Base-by-base conservation (phyloP, 106 monocot species). In the Chionographis japonica region DNA sequence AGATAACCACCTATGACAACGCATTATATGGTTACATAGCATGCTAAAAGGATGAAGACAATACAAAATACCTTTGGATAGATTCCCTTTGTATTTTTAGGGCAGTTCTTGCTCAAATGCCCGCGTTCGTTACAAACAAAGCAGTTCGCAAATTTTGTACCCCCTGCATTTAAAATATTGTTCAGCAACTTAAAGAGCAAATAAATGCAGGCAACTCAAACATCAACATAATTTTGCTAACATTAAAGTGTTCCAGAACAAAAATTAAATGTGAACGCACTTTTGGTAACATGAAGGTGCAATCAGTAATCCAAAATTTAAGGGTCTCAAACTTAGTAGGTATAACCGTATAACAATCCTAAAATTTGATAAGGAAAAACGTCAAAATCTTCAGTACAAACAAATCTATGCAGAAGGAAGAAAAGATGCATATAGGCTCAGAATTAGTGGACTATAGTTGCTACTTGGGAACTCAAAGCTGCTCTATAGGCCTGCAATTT, bases 31-130 rank as follows among this genome's bases (percentile, higher is more conserved):
- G 7, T 55, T 1, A 8, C 8, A 59, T 11, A 59, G 49, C 17
- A 60, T 4, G 37, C 8, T 2, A 39, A 35, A 15, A 61, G 9
- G 38, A 53, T 40, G 50, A 3, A 54, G 17, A 56, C 39, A 63
- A 55, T 49, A 4, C 63, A 42, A 54, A 50, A 36, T 88, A 95
- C 98, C 93, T 93, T 99, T 55, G 93, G 98, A 81, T 93, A 99
- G 51, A 93, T 85, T 65, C 98, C 98, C 72, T 90, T 87, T 58
- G 74, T 75, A 70, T 88, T 99, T 63, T 87, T 85, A 12, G 98
- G 93, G 60, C 98, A 99, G 69, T 90, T 75, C 72, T 88, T 99
- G 79, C 98, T 99, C 70, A 90, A 62, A 65, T 99, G 98, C 2
- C 98, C 98, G 9, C 63, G 83, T 49, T 99, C 78, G 62, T 88